These are phyloP conservation scores for Hypoxylon sp. DNA, from an alignment of 2,329 filamentous ascomycete genomes.

Conservation along the genomic window DNA sequence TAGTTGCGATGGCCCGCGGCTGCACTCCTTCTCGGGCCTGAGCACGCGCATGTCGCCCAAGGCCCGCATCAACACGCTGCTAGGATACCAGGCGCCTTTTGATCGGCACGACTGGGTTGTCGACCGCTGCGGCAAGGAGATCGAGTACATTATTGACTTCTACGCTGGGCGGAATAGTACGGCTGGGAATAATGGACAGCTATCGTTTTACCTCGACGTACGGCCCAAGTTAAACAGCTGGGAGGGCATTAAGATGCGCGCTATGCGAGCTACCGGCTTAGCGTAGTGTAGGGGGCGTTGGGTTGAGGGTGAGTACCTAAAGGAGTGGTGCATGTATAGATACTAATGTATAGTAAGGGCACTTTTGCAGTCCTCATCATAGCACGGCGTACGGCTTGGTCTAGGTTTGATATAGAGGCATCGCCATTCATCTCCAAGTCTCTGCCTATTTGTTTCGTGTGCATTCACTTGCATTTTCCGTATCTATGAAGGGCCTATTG, in stretches of 20 bases:
- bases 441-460: not conserved
- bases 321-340: constrained; percentile 22
- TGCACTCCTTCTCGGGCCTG: constrained; percentile 87
- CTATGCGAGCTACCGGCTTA: constrained; percentile 65
- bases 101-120: constrained; percentile 98
- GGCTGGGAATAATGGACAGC: constrained; percentile 56
- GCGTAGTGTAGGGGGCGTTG: constrained; percentile 53
- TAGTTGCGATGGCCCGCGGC: constrained; percentile 81
- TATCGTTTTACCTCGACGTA: constrained; percentile 78
- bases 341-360: constrained; percentile 33
- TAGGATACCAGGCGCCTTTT: constrained; percentile 94
- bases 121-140: constrained; percentile 85
- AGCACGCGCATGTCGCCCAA: constrained; percentile 80
- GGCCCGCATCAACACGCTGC: constrained; percentile 83
- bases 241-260: constrained; percentile 78
- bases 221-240: constrained; percentile 77
- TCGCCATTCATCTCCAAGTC: constrained; percentile 33
- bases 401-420: constrained; percentile 26
- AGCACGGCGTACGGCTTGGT: constrained; percentile 34
- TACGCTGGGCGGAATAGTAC: constrained; percentile 78
- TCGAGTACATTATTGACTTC: constrained; percentile 99
- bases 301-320: constrained; percentile 7
- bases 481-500: not conserved
- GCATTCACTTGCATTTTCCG: constrained; percentile 11
- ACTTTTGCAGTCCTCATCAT: constrained; percentile 15